phyloP scores from a whole-genome alignment of 208 protist species.

The Herpetomonas samuelpessoai region DNA sequence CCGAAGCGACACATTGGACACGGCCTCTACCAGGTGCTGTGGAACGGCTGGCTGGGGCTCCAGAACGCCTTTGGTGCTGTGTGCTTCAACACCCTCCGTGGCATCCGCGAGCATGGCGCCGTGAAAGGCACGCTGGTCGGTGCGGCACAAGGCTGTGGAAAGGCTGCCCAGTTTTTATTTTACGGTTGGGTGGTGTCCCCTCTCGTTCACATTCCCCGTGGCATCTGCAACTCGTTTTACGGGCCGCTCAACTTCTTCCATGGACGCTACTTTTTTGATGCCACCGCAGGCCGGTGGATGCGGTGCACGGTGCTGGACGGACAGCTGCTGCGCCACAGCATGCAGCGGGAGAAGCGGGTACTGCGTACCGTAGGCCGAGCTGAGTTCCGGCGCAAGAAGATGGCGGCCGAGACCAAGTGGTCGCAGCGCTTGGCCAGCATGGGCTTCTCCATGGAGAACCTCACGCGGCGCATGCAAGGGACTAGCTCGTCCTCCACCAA shows the following conservation, averaged over 20 bases:
- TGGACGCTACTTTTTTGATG: conserved; percentile 71
- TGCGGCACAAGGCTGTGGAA: conserved; percentile 6
- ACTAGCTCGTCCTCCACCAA: conserved; percentile 3
- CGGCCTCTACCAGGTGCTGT: conserved; percentile 50
- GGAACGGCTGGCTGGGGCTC: conserved; percentile 55
- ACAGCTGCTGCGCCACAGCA: conserved; percentile 35
- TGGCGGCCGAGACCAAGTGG: conserved; percentile 61
- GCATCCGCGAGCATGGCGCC: conserved; percentile 17
- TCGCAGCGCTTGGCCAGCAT: conserved; percentile 49
- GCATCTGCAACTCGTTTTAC: conserved; percentile 62
- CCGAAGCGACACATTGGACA: conserved; percentile 71
- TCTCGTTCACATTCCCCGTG: conserved; percentile 53
- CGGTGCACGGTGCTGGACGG: conserved; percentile 45
- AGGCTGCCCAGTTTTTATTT: conserved; percentile 39
- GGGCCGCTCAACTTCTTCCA: conserved; percentile 60
- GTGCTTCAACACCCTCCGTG: conserved; percentile 40
- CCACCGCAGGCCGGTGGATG: conserved; percentile 68
- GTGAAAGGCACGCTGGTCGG: conserved; percentile 16
- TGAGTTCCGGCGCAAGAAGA: conserved; percentile 71
- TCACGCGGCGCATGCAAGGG: conserved; percentile 29
- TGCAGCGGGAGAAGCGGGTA: conserved; percentile 64
- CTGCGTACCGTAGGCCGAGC: conserved; percentile 70
- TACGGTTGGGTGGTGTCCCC: conserved; percentile 75
- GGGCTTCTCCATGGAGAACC: conserved; percentile 72
- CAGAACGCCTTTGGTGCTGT: conserved; percentile 63